Conservation (phyloP, 176 grass and related monocot species). For the Eragrostis nindensis region DNA sequence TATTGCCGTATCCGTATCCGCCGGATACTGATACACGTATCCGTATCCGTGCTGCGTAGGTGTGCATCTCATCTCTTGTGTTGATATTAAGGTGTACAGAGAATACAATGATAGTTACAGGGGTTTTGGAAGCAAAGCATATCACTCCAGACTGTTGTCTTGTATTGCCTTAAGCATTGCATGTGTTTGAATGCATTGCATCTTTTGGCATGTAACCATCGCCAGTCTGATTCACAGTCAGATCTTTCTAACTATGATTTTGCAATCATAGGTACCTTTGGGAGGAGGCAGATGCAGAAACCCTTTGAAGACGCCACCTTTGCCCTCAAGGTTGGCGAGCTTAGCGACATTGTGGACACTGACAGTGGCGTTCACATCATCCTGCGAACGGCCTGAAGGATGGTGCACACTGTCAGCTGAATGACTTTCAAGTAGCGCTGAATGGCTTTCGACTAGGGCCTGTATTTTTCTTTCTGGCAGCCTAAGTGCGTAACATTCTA, state of each 20-base stretch:
- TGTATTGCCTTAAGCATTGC: background rate
- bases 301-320: slow-evolving; percentile 86
- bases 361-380: slow-evolving; percentile 95
- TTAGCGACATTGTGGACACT: slow-evolving; percentile 84
- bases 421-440: background rate
- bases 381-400: slow-evolving; percentile 66
- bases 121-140: background rate
- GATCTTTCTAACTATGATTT: slow-evolving; percentile 10
- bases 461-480: slow-evolving; percentile 13
- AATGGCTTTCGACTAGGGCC: slow-evolving; percentile 5
- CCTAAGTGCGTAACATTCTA: background rate
- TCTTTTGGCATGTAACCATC: background rate
- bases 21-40: too few species aligned
- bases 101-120: background rate
- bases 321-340: slow-evolving; percentile 69
- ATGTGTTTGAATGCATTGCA: background rate
- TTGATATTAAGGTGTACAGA: background rate
- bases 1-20: too few species aligned
- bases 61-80: slow-evolving; percentile 4
- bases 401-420: background rate
- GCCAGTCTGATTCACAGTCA: background rate
- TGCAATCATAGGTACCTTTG: slow-evolving; percentile 65
- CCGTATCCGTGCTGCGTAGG: too few species aligned
- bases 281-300: slow-evolving; percentile 92
- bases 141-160: background rate